Base-by-base conservation (phyloP, 2,329 filamentous ascomycete species). In the Lasiodiplodia citricola region DNA sequence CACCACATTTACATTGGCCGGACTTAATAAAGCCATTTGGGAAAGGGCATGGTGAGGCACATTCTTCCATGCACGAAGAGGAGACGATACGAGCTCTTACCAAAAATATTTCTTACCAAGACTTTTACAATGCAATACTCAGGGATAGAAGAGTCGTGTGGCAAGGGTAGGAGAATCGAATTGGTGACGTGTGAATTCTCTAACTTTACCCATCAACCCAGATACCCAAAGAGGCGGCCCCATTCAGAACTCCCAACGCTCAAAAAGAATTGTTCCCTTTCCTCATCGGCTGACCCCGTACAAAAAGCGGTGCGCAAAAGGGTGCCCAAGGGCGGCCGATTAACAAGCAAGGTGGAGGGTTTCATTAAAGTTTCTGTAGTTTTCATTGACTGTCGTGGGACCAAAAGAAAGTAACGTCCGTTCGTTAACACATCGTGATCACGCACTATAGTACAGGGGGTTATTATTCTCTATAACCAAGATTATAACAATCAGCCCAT, bases 401-500 rank as follows among this genome's bases (percentile, higher is more conserved):
- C 21, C 41, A 38, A n/a, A 44, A 56, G 25, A 35, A 44, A 11
- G 35, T 41, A 28, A 25, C 23, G 41, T 47, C 63, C 63, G 63
- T 55, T 47, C 63, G 63, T 66, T 35, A 66, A 23, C 25, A 66
- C 31, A 8, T 38, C 51, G 35, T 56, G 63, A 55, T 66, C 52
- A 66, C 63, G 63, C 63, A 66, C 63, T 66, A 66, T 14, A 37
- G 31, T 28, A 64, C 31, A 64, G 25, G 14, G 60, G 35, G 63
- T 44, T 66, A 56, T 66, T 66, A 66, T 66, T 66, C 63, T 66
- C 63, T 66, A 52, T 28, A 38, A 41, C 31, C 60, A 54, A 31
- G 31, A 44, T 16, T 37, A 25, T 56, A 55, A 21, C 35, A 18
- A 66, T 66, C 63, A 66, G 63, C 51, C 63, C 38, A 23, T 31